Evolutionary conservation across 2,329 filamentous ascomycete genomes (phyloP), one percentile per base, ranked within the genome.

Genomic region (Pseudogymnoascus sp.): DNA sequence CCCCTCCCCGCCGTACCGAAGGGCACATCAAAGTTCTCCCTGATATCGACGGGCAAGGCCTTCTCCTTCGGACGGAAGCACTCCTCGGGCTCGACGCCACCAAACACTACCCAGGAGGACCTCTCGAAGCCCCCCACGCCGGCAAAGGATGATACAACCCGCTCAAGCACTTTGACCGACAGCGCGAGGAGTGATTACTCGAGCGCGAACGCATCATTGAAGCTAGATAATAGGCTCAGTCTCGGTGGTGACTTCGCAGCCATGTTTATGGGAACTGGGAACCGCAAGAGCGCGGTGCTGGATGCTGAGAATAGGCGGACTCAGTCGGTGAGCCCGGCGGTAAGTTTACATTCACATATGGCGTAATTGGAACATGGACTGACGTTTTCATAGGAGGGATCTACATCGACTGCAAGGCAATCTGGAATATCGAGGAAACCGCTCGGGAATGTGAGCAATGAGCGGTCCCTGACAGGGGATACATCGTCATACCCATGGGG

Each of bases 31-130:
- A 65, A 62, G 10, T 73, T 75, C 62, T 74, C 70, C 13, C 61
- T 75, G 3, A 75, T 73, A 64, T 68, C 66, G 63, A 71, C 73
- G 16, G 71, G 73, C 10, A 69, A 73, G 54, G 68, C 70, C 43
- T 67, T 74, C n/a, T 75, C 73, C 19, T 75, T 72, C 70, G 70
- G 71, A 43, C 68, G 71, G 57, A 67, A 69, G n/a, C 73, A 72
- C 62, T 41, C 39, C 39, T 3, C 16, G 39, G 39, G 16, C 16
- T 65, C 68, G 34, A 23, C 67, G 19, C 64, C 68, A 28, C 62
- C 68, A 48, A 65, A 67, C 54, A 19, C 11, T 1, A 62, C 60
- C 6, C 36, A 25, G 7, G 39, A 43, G 39, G 39, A 43, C 16
- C 39, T 43, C 39, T 43, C 39, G 39, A 43, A 21, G 16, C 62